Base-by-base conservation (phyloP, 129 eudicot species). In the Arctium lappa region DNA sequence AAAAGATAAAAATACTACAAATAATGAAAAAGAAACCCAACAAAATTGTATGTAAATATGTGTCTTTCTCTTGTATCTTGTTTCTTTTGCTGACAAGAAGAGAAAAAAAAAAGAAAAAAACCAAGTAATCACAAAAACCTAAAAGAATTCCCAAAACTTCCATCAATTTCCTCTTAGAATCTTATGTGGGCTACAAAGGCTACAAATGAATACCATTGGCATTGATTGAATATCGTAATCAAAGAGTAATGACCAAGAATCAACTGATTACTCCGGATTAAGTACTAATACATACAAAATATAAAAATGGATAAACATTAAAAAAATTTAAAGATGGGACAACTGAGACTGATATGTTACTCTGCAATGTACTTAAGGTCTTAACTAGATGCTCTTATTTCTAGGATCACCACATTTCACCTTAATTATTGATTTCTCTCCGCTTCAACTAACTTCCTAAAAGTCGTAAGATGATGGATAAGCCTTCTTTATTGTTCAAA, bases 401-500 rank as follows among this genome's bases (percentile, higher is more conserved):
- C 33, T 65, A 65, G 6, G 31, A 65, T 22, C 34, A 8, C 71
- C 71, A 66, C 71, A 22, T 66, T 60, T 22, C 12, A 66, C 71
- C 32, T 66, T 8, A 27, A 34, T 66, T 31, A 50, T 38, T 53
- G 69, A 75, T 6, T 76, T 76, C 46, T 31, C 79, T 34, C 38
- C 32, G 9, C 31, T 76, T 76, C 46, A 76, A 76, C 80, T 76
- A 76, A 75, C 66, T 27, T 56, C 12, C 22, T 18, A 63, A 63
- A 18, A 63, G 68, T 77, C 34, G 18, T 60, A 60, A 56, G 50
- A 60, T 9, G 5, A 29, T 13, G 33, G 30, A 76, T 76, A 60
- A 34, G 72, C 2, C 80, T 77, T 56, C 72, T 33, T 38, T 77
- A 77, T 77, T 36, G 13, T 77, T 60, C 72, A 34, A 77, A 53